phyloP scores from a whole-genome alignment of 2,329 filamentous ascomycete species.

The Ascomycota sp. region DNA sequence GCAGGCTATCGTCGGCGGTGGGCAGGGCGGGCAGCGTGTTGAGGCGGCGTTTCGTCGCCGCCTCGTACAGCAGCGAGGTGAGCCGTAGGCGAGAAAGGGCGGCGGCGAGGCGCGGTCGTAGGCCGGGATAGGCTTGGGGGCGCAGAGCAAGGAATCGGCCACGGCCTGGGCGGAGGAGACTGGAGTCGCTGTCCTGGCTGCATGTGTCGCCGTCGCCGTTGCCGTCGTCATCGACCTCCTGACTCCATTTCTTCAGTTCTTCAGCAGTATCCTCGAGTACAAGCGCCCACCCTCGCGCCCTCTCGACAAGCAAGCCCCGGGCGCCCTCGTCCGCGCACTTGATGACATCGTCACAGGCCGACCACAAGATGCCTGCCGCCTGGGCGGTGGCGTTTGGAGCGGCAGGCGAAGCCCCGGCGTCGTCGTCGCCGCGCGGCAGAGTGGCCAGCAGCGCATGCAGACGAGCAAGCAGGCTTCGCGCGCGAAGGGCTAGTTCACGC shows the following conservation, averaged over 20 bases:
- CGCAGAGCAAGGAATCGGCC: slow-evolving; percentile 48
- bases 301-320: slow-evolving; percentile 46
- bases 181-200: slow-evolving; percentile 16
- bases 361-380: slow-evolving; percentile 64
- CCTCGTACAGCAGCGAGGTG: slow-evolving; percentile 46
- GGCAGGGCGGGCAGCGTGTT: slow-evolving; percentile 32
- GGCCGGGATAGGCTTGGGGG: slow-evolving; percentile 37
- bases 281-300: slow-evolving; percentile 53
- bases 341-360: slow-evolving; percentile 55
- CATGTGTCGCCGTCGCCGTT: slow-evolving; percentile 29
- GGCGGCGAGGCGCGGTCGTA: slow-evolving; percentile 45
- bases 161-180: slow-evolving; percentile 29
- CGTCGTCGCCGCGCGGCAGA: no score
- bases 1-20: slow-evolving; percentile 11
- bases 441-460: no score
- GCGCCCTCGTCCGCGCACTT: slow-evolving; percentile 46
- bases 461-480: no score
- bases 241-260: slow-evolving; percentile 76
- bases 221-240: slow-evolving; percentile 45
- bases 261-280: slow-evolving; percentile 64
- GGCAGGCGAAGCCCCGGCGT: no score
- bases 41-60: slow-evolving; percentile 47
- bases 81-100: slow-evolving; percentile 46
- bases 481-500: no score
- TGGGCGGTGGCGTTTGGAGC: slow-evolving; percentile 38